A percentile compares a stretch with the other conserved stretches of the same genome.
Conservation (phyloP, 257 asterid species). For the Solanum verrucosum region DNA sequence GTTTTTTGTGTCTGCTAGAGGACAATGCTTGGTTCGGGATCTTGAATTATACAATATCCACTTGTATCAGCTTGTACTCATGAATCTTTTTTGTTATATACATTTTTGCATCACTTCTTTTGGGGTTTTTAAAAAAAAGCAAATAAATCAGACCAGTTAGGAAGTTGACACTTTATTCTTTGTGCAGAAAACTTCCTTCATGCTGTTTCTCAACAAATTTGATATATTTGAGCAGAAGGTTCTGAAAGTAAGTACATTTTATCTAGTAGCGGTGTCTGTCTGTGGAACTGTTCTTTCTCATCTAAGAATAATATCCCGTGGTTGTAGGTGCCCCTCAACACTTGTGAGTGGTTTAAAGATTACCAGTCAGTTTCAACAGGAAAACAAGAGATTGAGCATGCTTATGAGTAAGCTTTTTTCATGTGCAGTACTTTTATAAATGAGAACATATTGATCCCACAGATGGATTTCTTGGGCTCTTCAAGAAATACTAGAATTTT, state of each 20-base stretch:
- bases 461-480: background rate
- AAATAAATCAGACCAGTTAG: background rate
- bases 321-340: slow-evolving; percentile 77
- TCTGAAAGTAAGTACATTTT: slow-evolving; percentile 53
- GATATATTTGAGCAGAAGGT: slow-evolving; percentile 96
- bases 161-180: background rate
- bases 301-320: slow-evolving; percentile 5
- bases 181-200: slow-evolving; percentile 94
- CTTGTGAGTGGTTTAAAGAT: slow-evolving; percentile 91
- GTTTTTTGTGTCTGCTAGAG: slow-evolving; percentile 9
- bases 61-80: background rate
- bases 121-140: background rate
- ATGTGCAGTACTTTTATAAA: background rate
- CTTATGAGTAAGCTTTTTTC: background rate
- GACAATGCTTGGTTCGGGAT: background rate
- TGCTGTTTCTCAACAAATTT: slow-evolving; percentile 96
- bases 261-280: background rate
- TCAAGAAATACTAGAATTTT: background rate
- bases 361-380: slow-evolving; percentile 90
- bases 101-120: background rate
- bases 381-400: slow-evolving; percentile 51
- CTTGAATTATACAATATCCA: background rate
- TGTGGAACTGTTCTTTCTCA: background rate
- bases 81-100: background rate
- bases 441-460: background rate